These are phyloP conservation scores for Tuber aestivum DNA, from an alignment of 495 filamentous ascomycete species.

Conservation along the genomic window DNA sequence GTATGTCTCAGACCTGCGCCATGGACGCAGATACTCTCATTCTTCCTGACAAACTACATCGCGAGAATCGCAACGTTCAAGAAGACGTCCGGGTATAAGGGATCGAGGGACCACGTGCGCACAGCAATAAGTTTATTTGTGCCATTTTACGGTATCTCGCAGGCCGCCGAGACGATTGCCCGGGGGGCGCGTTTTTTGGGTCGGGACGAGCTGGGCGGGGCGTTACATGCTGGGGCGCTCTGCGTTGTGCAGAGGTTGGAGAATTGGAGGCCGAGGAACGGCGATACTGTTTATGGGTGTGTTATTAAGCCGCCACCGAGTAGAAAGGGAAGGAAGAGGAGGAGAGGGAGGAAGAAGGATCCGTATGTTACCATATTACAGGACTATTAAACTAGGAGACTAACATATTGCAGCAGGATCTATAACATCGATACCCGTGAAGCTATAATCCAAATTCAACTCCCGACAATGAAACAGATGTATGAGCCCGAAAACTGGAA, in stretches of 20 bases:
- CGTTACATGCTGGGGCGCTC: constrained; percentile 40
- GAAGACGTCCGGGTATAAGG: constrained; percentile 45
- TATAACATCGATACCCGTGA: constrained; percentile 19
- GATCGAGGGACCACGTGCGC: constrained; percentile 37
- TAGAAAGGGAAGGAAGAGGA: constrained; percentile 16
- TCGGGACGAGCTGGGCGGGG: constrained; percentile 38
- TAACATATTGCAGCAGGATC: neutral
- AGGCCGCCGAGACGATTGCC: constrained; percentile 42
- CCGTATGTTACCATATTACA: neutral
- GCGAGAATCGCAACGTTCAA: constrained; percentile 48
- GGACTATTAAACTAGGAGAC: neutral
- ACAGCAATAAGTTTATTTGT: constrained; percentile 41
- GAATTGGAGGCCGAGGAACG: constrained; percentile 43
- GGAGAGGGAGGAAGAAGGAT: constrained; percentile 3
- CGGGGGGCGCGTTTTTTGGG: constrained; percentile 38
- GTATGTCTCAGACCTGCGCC: constrained; percentile 36
- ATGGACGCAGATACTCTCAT: constrained; percentile 45
- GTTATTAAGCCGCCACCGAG: constrained; percentile 21
- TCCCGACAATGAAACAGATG: constrained; percentile 17
- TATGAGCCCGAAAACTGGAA: constrained; percentile 29
- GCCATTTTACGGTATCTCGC: constrained; percentile 42
- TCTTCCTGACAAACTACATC: constrained; percentile 48
- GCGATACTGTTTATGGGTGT: constrained; percentile 39
- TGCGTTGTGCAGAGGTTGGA: constrained; percentile 44
- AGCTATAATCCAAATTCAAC: constrained; percentile 27